phyloP scores from a whole-genome alignment of 2,329 filamentous ascomycete species.

The Hypoxylon sp. region DNA sequence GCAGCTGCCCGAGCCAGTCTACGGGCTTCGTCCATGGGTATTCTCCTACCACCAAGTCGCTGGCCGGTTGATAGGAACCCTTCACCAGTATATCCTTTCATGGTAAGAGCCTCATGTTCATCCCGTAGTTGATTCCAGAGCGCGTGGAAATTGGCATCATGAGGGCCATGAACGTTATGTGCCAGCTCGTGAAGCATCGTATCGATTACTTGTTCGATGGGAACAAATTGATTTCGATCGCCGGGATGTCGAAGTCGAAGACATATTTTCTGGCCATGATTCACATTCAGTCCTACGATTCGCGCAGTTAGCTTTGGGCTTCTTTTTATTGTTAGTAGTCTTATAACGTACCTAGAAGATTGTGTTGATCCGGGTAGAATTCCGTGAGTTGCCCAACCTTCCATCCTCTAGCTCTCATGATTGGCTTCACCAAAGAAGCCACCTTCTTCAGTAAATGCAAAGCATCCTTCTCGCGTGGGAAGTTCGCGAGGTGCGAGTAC shows the following conservation, averaged over 20 bases:
- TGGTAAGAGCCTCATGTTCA: conserved; percentile 81
- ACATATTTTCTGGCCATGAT: conserved; percentile 83
- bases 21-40: conserved; percentile 81
- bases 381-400: conserved; percentile 84
- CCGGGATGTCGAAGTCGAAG: conserved; percentile 83
- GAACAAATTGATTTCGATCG: conserved; percentile 82
- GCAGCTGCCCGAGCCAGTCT: conserved; percentile 81
- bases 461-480: conserved; percentile 65
- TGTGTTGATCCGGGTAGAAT: conserved; percentile 83
- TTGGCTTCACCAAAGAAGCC: conserved; percentile 91
- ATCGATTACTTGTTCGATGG: conserved; percentile 84
- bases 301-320: conserved; percentile 15
- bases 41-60: conserved; percentile 76
- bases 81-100: conserved; percentile 92
- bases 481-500: conserved; percentile 65
- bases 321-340: neutral
- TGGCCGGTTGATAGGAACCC: conserved; percentile 85
- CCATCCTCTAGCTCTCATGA: conserved; percentile 91
- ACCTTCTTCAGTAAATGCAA: conserved; percentile 79
- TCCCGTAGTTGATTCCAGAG: conserved; percentile 92
- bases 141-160: conserved; percentile 85
- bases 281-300: conserved; percentile 79
- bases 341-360: conserved; percentile 73
- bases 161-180: conserved; percentile 88
- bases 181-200: conserved; percentile 95